Conservation (phyloP, 2,329 filamentous ascomycete genomes). For the Colletotrichum zoysiae region DNA sequence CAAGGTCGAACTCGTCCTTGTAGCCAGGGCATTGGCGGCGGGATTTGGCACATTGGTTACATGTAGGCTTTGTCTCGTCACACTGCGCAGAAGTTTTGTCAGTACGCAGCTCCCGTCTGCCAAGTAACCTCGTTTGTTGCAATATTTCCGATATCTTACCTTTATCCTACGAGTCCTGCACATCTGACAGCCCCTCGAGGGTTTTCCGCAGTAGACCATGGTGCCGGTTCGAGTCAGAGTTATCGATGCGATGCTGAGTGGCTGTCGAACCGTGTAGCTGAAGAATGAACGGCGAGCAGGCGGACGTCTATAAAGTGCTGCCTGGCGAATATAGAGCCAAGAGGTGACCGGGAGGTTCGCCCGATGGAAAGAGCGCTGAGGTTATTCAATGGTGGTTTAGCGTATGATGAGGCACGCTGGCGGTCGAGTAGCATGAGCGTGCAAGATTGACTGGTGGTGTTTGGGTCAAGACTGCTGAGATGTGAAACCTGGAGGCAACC, state of each 20-base stretch:
- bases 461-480: conserved; percentile 2
- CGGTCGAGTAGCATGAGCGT: conserved; percentile 18
- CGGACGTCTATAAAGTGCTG: neutral
- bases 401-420: conserved; percentile 21
- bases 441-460: conserved; percentile 13
- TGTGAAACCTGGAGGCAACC: conserved; percentile 19
- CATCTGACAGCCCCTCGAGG: conserved; percentile 79
- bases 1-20: conserved; percentile 78
- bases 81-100: conserved; percentile 60
- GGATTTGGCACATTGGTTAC: conserved; percentile 74
- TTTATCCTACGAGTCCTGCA: conserved; percentile 80
- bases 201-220: conserved; percentile 77
- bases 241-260: conserved; percentile 49
- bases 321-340: neutral
- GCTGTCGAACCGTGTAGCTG: neutral
- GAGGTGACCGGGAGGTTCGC: neutral
- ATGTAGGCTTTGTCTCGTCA: conserved; percentile 75
- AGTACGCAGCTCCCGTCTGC: conserved; percentile 32
- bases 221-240: conserved; percentile 39
- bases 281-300: neutral
- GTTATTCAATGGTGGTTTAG: conserved; percentile 1
- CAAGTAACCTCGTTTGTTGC: neutral
- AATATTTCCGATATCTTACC: conserved; percentile 57
- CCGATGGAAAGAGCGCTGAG: neutral
- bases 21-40: conserved; percentile 75